Conservation (phyloP, 371 early-diverging fungal species). For the Mucor plumbeus region DNA sequence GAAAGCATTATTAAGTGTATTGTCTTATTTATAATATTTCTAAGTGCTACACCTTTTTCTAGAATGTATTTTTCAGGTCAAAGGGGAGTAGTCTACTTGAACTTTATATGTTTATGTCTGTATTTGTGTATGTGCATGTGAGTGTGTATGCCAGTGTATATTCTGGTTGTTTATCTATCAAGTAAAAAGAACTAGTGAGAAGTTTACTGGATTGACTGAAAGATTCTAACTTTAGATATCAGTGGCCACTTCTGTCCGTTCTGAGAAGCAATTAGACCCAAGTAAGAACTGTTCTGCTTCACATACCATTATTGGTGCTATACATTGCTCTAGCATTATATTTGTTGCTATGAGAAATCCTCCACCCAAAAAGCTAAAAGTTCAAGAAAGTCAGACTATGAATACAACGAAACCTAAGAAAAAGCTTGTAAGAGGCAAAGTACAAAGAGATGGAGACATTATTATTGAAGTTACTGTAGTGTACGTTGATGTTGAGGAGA, state of each 20-base stretch:
- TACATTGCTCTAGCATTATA: slow-evolving; percentile 18
- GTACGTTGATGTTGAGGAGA: slow-evolving; percentile 17
- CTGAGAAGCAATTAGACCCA: background rate
- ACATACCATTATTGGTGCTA: slow-evolving; percentile 22
- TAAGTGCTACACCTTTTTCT: slow-evolving; percentile 22
- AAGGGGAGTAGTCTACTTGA: slow-evolving; percentile 12
- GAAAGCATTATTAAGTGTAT: slow-evolving; percentile 19
- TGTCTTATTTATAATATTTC: slow-evolving; percentile 17
- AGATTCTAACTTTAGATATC: too few relatives aligned
- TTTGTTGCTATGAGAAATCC: slow-evolving; percentile 21
- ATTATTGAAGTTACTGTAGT: slow-evolving; percentile 20
- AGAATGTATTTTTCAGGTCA: slow-evolving; percentile 19
- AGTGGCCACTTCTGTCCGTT: too few relatives aligned
- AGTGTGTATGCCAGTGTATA: too few relatives aligned
- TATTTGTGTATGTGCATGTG: too few relatives aligned
- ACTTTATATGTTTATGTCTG: slow-evolving; percentile 14
- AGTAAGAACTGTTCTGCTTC: background rate
- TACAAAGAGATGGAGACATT: slow-evolving; percentile 15
- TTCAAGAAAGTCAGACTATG: background rate
- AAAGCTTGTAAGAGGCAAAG: slow-evolving; percentile 20
- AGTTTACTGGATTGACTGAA: too few relatives aligned
- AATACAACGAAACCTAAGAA: slow-evolving; percentile 7
- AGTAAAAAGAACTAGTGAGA: too few relatives aligned
- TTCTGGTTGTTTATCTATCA: too few relatives aligned
- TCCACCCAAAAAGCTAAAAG: slow-evolving; percentile 14